Evolutionary conservation across 2,329 filamentous ascomycete species (phyloP).

Genomic region (Calonectria ilicicola): DNA sequence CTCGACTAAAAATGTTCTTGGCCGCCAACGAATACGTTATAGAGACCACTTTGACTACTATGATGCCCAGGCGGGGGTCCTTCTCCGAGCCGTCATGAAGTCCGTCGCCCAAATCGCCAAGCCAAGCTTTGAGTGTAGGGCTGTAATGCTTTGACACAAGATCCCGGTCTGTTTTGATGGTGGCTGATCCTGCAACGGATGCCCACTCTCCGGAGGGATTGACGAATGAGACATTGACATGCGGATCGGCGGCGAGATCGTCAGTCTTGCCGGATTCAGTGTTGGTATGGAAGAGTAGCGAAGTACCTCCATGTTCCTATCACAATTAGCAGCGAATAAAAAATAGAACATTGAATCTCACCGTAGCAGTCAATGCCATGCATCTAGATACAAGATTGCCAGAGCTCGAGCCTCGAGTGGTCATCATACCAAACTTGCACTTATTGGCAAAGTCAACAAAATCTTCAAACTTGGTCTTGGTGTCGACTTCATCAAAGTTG

Average conservation of each 20-base stretch:
- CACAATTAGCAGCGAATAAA: background rate
- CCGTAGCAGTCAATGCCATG: constrained; percentile 87
- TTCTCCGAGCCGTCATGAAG: constrained; percentile 84
- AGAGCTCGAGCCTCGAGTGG: constrained; percentile 75
- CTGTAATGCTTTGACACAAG: constrained; percentile 82
- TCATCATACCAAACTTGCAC: constrained; percentile 91
- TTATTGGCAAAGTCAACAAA: constrained; percentile 77
- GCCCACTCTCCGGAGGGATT: constrained; percentile 85
- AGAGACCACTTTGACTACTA: constrained; percentile 79
- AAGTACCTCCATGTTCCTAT: constrained; percentile 81
- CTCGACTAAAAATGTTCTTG: constrained; percentile 72
- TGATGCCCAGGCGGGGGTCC: constrained; percentile 85
- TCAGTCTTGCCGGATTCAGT: constrained; percentile 90
- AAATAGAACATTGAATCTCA: constrained; percentile 50
- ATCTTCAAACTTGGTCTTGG: constrained; percentile 82
- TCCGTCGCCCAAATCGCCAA: constrained; percentile 87
- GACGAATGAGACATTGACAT: constrained; percentile 86
- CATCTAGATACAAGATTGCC: constrained; percentile 82
- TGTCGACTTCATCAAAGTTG: constrained; percentile 70
- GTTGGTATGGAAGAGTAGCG: constrained; percentile 92
- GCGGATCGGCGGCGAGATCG: constrained; percentile 78
- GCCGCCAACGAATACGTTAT: constrained; percentile 77
- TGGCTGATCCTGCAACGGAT: constrained; percentile 80
- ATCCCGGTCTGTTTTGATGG: constrained; percentile 76
- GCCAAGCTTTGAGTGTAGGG: constrained; percentile 81